Percentiles rank a stretch among this genome's conserved stretches.
phyloP scores from a whole-genome alignment of 2,329 filamentous ascomycete genomes.

The Epichloe glyceriae region DNA sequence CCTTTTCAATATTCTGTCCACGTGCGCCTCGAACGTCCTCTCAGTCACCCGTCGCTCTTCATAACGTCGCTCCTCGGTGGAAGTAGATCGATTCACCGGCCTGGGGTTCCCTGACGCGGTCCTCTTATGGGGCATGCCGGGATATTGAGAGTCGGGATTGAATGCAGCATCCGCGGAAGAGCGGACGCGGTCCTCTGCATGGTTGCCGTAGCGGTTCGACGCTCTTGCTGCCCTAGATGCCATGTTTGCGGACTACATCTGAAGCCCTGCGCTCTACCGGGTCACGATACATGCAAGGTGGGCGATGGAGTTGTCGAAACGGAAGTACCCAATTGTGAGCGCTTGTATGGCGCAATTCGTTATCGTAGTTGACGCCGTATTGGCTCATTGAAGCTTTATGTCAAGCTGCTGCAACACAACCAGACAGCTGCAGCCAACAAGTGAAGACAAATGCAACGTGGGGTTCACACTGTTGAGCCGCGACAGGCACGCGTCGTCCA shows the following conservation, averaged over 20 bases:
- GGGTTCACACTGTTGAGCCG: not conserved
- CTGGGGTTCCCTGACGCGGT: conserved; percentile 44
- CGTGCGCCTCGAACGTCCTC: conserved; percentile 42
- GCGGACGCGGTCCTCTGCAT: conserved; percentile 24
- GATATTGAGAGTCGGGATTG: conserved; percentile 20
- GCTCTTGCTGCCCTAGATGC: conserved; percentile 28
- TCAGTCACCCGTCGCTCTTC: conserved; percentile 45
- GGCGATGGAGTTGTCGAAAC: too few species aligned
- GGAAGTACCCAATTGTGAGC: too few species aligned
- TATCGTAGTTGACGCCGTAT: not conserved
- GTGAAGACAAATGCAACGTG: not conserved
- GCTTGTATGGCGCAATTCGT: too few species aligned
- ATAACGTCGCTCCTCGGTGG: conserved; percentile 26
- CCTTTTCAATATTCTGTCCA: conserved; percentile 48
- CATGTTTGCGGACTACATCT: conserved; percentile 28
- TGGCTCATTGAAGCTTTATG: not conserved
- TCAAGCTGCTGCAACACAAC: too few species aligned
- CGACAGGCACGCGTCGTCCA: not conserved
- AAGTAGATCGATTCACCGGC: conserved; percentile 27
- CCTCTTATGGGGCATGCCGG: conserved; percentile 39
- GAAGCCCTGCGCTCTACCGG: conserved; percentile 8
- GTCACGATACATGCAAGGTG: not conserved
- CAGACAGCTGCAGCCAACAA: not conserved
- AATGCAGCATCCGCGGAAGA: conserved; percentile 19
- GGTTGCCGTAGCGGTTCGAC: conserved; percentile 31